A percentile compares a stretch with the other conserved stretches of the same genome.
These are phyloP conservation scores for Periconia sp. DNA, from an alignment of 2,329 filamentous ascomycete species.

Conservation along the genomic window DNA sequence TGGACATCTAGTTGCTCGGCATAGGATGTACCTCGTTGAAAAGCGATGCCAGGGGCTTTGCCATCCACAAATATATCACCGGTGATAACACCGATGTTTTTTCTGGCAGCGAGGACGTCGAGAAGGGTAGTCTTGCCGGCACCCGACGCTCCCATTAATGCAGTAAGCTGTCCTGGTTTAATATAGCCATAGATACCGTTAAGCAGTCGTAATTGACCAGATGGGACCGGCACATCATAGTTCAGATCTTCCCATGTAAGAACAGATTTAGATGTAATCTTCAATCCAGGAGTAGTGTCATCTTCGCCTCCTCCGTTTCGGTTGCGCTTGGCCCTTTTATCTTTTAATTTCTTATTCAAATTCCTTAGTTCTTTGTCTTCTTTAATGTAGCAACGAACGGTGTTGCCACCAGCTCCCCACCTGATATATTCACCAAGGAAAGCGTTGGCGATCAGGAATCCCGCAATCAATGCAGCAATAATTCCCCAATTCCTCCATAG, in stretches of 20 bases:
- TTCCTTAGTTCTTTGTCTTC: slow-evolving; percentile 70
- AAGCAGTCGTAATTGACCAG: slow-evolving; percentile 57
- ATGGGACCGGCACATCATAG: slow-evolving; percentile 73
- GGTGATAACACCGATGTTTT: slow-evolving; percentile 68
- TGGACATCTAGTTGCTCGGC: slow-evolving; percentile 71
- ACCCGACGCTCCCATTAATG: slow-evolving; percentile 55
- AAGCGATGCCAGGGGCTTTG: slow-evolving; percentile 60
- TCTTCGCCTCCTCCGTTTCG: slow-evolving; percentile 50
- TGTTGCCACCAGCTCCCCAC: slow-evolving; percentile 80
- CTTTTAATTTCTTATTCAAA: slow-evolving; percentile 67
- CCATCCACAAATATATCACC: slow-evolving; percentile 70
- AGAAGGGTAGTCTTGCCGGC: slow-evolving; percentile 86
- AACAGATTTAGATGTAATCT: slow-evolving; percentile 60
- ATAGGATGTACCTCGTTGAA: slow-evolving; percentile 69
- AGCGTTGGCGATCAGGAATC: slow-evolving; percentile 75
- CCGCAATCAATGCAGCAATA: slow-evolving; percentile 74
- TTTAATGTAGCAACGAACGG: slow-evolving; percentile 76
- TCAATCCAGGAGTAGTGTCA: slow-evolving; percentile 52
- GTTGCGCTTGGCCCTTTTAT: slow-evolving; percentile 63
- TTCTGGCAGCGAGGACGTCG: slow-evolving; percentile 72
- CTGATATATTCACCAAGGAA: slow-evolving; percentile 79
- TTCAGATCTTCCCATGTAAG: slow-evolving; percentile 64
- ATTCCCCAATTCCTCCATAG: slow-evolving; percentile 74
- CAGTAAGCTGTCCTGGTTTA: slow-evolving; percentile 61
- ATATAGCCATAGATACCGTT: slow-evolving; percentile 63